Percentiles rank a stretch among this genome's conserved stretches.
Evolutionary conservation across 1,284 basidiomycete genomes (phyloP).

Genomic region (Cutaneotrichosporon sp.): DNA sequence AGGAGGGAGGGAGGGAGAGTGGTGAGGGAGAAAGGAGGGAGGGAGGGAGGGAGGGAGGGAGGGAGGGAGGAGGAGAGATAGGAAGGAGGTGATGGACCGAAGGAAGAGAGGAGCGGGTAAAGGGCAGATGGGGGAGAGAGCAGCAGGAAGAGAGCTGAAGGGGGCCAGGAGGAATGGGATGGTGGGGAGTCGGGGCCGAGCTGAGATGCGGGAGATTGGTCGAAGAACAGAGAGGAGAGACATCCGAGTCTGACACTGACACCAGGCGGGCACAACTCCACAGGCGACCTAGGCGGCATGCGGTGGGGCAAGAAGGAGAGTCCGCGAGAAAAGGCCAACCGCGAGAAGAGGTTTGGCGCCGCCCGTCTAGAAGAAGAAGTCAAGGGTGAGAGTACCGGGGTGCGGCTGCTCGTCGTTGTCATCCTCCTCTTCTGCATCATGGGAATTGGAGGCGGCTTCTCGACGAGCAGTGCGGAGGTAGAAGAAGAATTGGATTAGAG

Average conservation of each 20-base stretch:
- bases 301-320: slow-evolving; percentile 15
- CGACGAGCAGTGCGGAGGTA: slow-evolving; percentile 30
- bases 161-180: no score
- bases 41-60: neutral
- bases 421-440: slow-evolving; percentile 35
- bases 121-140: no score
- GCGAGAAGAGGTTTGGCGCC: slow-evolving; percentile 3
- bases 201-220: no score
- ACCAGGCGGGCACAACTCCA: neutral
- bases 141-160: no score
- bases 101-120: no score
- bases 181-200: no score
- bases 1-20: neutral
- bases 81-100: no score
- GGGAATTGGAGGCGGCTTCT: slow-evolving; percentile 39
- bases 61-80: no score
- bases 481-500: slow-evolving; percentile 7
- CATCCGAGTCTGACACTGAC: neutral
- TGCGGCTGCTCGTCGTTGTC: slow-evolving; percentile 36
- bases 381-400: slow-evolving; percentile 31
- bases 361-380: slow-evolving; percentile 27
- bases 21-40: neutral
- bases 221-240: no score
- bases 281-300: neutral
- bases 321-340: neutral